A percentile compares a stretch with the other conserved stretches of the same genome.
phyloP scores from a whole-genome alignment of 257 asterid genomes.

The Ophiorrhiza pumila region DNA sequence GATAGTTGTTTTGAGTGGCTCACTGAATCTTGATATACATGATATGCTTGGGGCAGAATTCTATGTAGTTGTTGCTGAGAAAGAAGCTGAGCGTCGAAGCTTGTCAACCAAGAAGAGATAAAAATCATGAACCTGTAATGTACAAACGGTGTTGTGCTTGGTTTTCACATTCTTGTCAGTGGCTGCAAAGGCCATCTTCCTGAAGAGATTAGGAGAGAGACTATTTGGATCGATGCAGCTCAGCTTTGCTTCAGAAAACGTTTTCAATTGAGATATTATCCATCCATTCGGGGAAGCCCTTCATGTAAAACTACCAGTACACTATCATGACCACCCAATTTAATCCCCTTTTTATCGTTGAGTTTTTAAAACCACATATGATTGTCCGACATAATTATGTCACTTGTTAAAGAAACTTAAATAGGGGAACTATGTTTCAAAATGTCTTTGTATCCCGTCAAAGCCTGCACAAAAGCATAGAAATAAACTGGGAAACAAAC shows the following conservation, averaged over 20 bases:
- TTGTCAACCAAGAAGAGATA: slow-evolving; percentile 41
- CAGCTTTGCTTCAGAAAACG: neutral
- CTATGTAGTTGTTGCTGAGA: slow-evolving; percentile 77
- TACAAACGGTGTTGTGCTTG: neutral
- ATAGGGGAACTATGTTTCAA: too few relatives aligned
- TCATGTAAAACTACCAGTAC: neutral
- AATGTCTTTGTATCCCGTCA: too few relatives aligned
- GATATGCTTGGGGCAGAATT: slow-evolving; percentile 93
- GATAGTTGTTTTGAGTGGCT: slow-evolving; percentile 45
- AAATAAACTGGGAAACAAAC: neutral
- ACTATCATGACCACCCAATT: too few relatives aligned
- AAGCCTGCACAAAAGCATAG: too few relatives aligned
- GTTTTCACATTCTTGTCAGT: neutral
- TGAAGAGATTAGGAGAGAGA: neutral
- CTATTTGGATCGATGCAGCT: neutral
- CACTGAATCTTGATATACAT: slow-evolving; percentile 56
- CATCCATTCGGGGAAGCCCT: neutral
- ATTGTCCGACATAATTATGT: too few relatives aligned
- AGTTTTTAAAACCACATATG: too few relatives aligned
- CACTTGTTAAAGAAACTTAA: too few relatives aligned
- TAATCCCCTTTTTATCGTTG: too few relatives aligned
- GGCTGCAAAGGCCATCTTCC: neutral
- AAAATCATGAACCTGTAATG: neutral
- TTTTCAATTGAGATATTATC: neutral
- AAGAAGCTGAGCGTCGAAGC: slow-evolving; percentile 72